Percentiles rank a stretch among this genome's conserved stretches.
Evolutionary conservation across 1,284 basidiomycete genomes (phyloP).

Genomic region (Apiotrichum gamsii): DNA sequence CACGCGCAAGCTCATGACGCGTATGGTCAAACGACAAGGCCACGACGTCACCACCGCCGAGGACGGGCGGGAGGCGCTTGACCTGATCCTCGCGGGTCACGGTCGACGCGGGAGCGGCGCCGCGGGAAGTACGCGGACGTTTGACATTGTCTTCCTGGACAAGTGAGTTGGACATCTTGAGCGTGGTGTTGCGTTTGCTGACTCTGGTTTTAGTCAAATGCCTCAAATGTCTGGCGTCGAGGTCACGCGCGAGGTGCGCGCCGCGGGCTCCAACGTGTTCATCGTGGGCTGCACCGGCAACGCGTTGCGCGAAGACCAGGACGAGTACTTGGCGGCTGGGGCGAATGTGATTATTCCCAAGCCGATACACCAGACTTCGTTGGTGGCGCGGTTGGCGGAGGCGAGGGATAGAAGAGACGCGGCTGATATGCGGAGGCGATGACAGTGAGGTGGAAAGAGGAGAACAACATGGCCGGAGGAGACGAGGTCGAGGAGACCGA

Average conservation of each 20-base stretch:
- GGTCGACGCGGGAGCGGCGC: slow-evolving; percentile 6
- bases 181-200: background rate
- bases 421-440: no score
- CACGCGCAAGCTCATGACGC: slow-evolving; percentile 73
- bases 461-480: no score
- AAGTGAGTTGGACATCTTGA: slow-evolving; percentile 51
- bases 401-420: no score
- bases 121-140: no score
- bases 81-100: slow-evolving; percentile 53
- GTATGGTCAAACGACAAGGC: slow-evolving; percentile 72
- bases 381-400: slow-evolving; percentile 33
- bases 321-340: slow-evolving; percentile 69
- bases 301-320: slow-evolving; percentile 57
- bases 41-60: slow-evolving; percentile 73
- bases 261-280: slow-evolving; percentile 62
- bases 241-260: slow-evolving; percentile 60
- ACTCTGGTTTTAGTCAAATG: slow-evolving; percentile 39
- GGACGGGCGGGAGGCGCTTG: slow-evolving; percentile 73
- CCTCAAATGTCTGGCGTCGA: slow-evolving; percentile 72
- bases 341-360: slow-evolving; percentile 53
- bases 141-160: slow-evolving; percentile 72
- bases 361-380: slow-evolving; percentile 39
- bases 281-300: slow-evolving; percentile 65
- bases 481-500: no score
- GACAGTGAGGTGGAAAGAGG: no score